Base-by-base conservation (phyloP, 257 asterid species). In the Solanum arcanum region DNA sequence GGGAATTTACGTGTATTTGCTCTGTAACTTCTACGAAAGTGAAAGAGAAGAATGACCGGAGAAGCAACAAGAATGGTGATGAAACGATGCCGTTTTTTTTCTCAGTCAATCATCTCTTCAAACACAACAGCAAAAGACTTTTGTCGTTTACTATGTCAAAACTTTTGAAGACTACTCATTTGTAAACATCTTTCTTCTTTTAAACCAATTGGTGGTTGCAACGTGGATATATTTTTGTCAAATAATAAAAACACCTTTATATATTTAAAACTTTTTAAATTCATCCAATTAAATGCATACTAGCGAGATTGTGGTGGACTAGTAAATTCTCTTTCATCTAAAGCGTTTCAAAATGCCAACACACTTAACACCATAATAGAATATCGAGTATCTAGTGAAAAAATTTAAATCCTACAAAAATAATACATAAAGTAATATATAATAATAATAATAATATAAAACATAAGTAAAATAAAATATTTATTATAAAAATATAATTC, bases 101-200 rank as follows among this genome's bases (percentile, higher is more conserved):
- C 21, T 76, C 85, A 49, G 29, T 27, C 84, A 46, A 52, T 52
- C 62, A 52, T 52, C 62, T 52, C 62, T 52, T 52, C 62, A 52
- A 52, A 52, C 62, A 52, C 62, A 52, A 52, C 62, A 44, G 49
- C 25, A 9, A 66, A n/a, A 68, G 85, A 47, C 85, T 47, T 80
- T 20, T 81, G 69, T 81, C 69, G 69, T 29, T 81, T 81, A 81
- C 46, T 49, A 20, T 31, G 69, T 81, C 83, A n/a, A 75, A 75
- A 14, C 20, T 42, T 77, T 42, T 42, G 31, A 29, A 69, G 39
- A 69, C 41, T 12, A 4, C 0, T 62, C 31, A 62, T 62, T 62
- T n/a, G 70, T n/a, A n/a, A n/a, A 62, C 20, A n/a, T 21, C 52
- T 74, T 39, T 12, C 33, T 47, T 23, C 33, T 7, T 75, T 3